Conservation (phyloP, 768 basidiomycete genomes). For the Kondoa subrosea region DNA sequence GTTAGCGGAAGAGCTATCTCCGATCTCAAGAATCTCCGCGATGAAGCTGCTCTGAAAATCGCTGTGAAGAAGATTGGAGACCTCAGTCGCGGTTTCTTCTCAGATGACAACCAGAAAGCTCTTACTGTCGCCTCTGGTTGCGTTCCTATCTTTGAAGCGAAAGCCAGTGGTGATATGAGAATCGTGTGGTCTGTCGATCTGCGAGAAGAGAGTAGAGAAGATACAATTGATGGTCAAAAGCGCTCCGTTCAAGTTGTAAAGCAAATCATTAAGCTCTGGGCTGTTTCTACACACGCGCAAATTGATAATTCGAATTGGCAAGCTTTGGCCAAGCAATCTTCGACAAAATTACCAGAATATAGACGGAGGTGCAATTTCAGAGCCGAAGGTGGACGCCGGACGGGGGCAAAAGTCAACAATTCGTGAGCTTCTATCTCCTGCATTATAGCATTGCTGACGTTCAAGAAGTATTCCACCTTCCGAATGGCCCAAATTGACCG, state of each 20-base stretch:
- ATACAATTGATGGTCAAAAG: background rate
- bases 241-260: background rate
- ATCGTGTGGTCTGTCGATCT: constrained; percentile 1
- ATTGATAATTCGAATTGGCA: constrained; percentile 6
- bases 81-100: constrained; percentile 12
- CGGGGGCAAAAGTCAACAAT: background rate
- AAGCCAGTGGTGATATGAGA: constrained; percentile 7
- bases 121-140: constrained; percentile 4
- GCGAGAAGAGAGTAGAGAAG: background rate
- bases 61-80: constrained; percentile 13
- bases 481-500: background rate
- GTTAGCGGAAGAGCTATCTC: constrained; percentile 5
- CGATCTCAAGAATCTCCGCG: constrained; percentile 11
- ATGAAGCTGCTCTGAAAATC: background rate
- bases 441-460: too few species aligned
- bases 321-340: background rate
- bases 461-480: background rate
- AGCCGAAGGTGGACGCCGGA: background rate
- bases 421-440: too few species aligned
- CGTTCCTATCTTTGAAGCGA: constrained; percentile 18
- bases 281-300: constrained; percentile 11
- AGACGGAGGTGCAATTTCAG: background rate
- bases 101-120: constrained; percentile 12
- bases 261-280: constrained; percentile 16
- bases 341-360: background rate